Base-by-base conservation (phyloP, 257 asterid species). In the Orobanche coerulescens region DNA sequence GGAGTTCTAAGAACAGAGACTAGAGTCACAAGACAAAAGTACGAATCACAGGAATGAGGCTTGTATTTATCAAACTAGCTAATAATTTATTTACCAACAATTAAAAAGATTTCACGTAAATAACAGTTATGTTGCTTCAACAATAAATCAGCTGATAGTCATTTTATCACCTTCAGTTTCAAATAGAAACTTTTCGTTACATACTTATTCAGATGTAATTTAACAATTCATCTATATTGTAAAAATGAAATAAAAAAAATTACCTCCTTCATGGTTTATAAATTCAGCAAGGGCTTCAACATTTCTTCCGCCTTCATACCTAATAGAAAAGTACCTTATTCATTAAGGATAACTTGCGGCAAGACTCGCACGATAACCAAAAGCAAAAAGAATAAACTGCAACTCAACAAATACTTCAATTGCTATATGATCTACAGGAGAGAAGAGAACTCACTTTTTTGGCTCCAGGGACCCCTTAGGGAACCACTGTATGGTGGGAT, bases 401-500 rank as follows among this genome's bases (percentile, higher is more conserved):
- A 58, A 40, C 58, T 36, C 43, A 11, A 44, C 40, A 15, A 33
- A 65, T 42, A 23, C 43, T 30, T 59, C 30, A 26, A 43, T 9
- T 18, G 28, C 2, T 9, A 37, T 12, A 25, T 47, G 44, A 40
- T 15, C 40, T 31, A n/a, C n/a, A n/a, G n/a, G 14, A 2, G 47
- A 30, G 62, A 53, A n/a, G 22, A 13, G 65, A 61, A 64, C 95
- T 78, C 68, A 88, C 96, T 84, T 82, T 62, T 88, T 84, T 26
- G 94, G 93, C 83, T 88, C 95, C 79, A 82, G 58, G 60, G 98
- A 91, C 33, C 96, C 96, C 76, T 84, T 84, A 20, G 95, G 95
- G 73, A 91, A 91, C 98, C 98, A 91, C 62, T 91, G 82, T 74
- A 91, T 81, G 68, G 98, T 88, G 70, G 98, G 98, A 71, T 85